These are phyloP conservation scores for Athelia psychrophila DNA, from an alignment of 1,284 basidiomycete genomes.

Conservation along the genomic window DNA sequence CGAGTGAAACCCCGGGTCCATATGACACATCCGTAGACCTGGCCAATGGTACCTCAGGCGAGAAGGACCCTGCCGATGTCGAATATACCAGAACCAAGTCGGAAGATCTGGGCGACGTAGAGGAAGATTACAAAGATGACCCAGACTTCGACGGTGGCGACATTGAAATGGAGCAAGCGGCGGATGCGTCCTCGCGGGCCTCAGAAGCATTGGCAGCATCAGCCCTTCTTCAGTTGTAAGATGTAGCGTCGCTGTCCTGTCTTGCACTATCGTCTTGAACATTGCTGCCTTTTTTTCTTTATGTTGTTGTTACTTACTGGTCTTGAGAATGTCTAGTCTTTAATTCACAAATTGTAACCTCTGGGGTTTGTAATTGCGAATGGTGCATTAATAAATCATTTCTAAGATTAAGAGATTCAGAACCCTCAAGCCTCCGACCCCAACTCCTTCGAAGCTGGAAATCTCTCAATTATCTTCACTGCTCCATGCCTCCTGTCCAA, in stretches of 20 bases:
- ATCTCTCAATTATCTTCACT: constrained; percentile 26
- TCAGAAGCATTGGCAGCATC: background rate
- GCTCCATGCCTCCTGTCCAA: constrained; percentile 29
- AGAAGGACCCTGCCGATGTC: too few species aligned
- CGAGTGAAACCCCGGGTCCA: background rate
- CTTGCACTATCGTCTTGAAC: too few species aligned
- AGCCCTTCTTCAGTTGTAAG: constrained; percentile 1
- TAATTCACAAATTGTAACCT: too few species aligned
- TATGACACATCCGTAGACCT: too few species aligned
- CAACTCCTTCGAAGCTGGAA: constrained; percentile 1
- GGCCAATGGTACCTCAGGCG: too few species aligned
- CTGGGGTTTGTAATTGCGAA: too few species aligned
- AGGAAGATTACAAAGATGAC: too few species aligned
- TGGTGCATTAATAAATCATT: too few species aligned
- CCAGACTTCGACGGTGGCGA: background rate
- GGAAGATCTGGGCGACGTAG: background rate
- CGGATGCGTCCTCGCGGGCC: background rate
- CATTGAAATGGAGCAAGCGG: background rate
- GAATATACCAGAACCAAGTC: background rate
- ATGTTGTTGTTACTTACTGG: background rate
- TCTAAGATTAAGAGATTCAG: too few species aligned
- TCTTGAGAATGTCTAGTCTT: too few species aligned
- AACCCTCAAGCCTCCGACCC: background rate
- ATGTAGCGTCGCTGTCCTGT: background rate
- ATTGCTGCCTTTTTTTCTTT: background rate